Conservation (phyloP, 441 rosid genomes). For the Metrosideros polymorpha region DNA sequence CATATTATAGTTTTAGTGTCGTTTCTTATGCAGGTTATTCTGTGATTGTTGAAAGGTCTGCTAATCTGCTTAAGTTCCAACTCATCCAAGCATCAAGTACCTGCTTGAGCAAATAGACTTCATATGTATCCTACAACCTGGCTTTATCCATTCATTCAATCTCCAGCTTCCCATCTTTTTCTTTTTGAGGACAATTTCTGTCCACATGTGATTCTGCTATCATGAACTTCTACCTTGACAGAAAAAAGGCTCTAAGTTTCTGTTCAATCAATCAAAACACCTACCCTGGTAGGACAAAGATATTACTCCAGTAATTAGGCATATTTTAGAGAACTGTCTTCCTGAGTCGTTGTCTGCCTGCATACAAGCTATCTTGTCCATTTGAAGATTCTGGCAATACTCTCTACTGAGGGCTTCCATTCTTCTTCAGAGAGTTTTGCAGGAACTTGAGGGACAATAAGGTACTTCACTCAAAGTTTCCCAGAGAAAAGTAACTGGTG, state of each 20-base stretch:
- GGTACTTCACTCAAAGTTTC: background rate
- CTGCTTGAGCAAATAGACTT: background rate
- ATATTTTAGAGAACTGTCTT: background rate
- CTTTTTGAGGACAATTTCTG: background rate
- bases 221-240: background rate
- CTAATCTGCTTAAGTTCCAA: background rate
- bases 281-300: background rate
- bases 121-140: background rate
- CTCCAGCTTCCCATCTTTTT: background rate
- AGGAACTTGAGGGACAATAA: background rate
- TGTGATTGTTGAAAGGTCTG: background rate
- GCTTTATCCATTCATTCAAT: background rate
- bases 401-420: background rate
- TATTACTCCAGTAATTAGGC: background rate
- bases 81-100: background rate
- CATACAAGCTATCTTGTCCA: background rate
- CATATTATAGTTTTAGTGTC: background rate
- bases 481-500: background rate
- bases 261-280: background rate
- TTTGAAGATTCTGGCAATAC: background rate
- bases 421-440: background rate
- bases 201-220: background rate
- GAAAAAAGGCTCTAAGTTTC: background rate
- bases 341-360: background rate
- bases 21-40: background rate